phyloP scores from a whole-genome alignment of 331 rosid genomes.

The Malus hybrid region DNA sequence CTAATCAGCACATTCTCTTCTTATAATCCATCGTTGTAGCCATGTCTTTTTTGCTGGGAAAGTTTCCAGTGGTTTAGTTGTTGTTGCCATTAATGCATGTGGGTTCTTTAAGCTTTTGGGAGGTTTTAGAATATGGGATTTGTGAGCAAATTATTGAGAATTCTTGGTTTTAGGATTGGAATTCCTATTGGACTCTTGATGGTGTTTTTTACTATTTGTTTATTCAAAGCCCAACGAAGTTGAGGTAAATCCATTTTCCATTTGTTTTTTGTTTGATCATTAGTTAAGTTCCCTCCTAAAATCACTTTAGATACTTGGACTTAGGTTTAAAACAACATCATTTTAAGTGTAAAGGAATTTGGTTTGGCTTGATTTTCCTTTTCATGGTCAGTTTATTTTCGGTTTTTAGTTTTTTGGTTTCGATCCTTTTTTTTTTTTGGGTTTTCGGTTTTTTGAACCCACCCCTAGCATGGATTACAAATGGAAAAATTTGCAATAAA shows the following conservation, averaged over 20 bases:
- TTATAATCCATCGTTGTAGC: slow-evolving; percentile 10
- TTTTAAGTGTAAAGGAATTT: too few relatives aligned
- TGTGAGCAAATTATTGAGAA: slow-evolving; percentile 45
- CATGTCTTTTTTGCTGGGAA: background rate
- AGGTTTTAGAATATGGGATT: slow-evolving; percentile 42
- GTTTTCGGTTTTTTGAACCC: too few relatives aligned
- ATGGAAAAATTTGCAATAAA: too few relatives aligned
- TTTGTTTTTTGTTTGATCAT: background rate
- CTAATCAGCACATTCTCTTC: background rate
- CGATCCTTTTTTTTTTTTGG: too few relatives aligned
- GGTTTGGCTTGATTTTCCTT: too few relatives aligned
- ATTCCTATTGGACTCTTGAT: slow-evolving; percentile 70
- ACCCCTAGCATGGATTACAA: too few relatives aligned
- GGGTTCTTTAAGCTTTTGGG: background rate
- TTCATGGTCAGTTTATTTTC: too few relatives aligned
- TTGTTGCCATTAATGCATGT: background rate
- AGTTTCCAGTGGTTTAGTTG: background rate
- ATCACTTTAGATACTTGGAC: too few relatives aligned
- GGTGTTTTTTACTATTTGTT: slow-evolving; percentile 67
- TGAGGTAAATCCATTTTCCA: slow-evolving; percentile 26
- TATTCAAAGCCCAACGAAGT: slow-evolving; percentile 50
- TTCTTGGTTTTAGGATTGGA: slow-evolving; percentile 71
- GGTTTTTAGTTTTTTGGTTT: too few relatives aligned
- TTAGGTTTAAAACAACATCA: too few relatives aligned
- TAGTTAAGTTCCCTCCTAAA: background rate